Base-by-base conservation (phyloP, 108 stramenopile genomes). In the Nitzschia putrida region DNA sequence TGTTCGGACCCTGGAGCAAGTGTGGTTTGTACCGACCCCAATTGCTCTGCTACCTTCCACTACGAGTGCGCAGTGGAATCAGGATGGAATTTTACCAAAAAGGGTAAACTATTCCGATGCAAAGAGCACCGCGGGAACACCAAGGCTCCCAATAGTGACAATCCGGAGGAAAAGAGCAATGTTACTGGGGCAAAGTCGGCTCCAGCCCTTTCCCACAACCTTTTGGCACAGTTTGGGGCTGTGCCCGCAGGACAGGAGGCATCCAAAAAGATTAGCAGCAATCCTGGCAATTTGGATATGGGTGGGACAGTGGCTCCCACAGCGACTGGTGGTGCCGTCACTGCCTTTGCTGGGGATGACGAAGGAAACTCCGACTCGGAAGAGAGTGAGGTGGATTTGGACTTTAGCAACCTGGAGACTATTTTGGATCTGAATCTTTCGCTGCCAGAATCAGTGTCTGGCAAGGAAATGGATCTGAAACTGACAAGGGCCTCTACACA, bases 71-170 rank as follows among this genome's bases (percentile, higher is more conserved):
- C 77, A 0, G 25, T 51, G 3, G 40, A 64, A 16, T 24, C 53
- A 4, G 73, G 57, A 0, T 84, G 83, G 80, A 53, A 72, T 29
- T 81, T 81, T 56, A n/a, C 21, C 8, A 72, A 66, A 38, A 64
- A 61, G 40, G 78, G 80, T 0, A 69, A 44, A 25, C 47, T 63
- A 8, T 84, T 84, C 34, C 40, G 40, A 16, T 84, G 83, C 52
- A 26, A 41, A 39, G 11, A 26, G 0, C 80, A 84, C 58, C 73
- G 74, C 68, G 53, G 34, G 40, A 59, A 57, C 34, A n/a, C n/a
- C n/a, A 21, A 42, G 18, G 51, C 11, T 8, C n/a, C n/a, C n/a
- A n/a, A n/a, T n/a, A n/a, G n/a, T n/a, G n/a, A n/a, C n/a, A n/a
- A n/a, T n/a, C n/a, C n/a, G n/a, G n/a, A 18, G 20, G 23, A 59